phyloP scores from a whole-genome alignment of 768 basidiomycete species.

The Boletus rufocinnamomeus region DNA sequence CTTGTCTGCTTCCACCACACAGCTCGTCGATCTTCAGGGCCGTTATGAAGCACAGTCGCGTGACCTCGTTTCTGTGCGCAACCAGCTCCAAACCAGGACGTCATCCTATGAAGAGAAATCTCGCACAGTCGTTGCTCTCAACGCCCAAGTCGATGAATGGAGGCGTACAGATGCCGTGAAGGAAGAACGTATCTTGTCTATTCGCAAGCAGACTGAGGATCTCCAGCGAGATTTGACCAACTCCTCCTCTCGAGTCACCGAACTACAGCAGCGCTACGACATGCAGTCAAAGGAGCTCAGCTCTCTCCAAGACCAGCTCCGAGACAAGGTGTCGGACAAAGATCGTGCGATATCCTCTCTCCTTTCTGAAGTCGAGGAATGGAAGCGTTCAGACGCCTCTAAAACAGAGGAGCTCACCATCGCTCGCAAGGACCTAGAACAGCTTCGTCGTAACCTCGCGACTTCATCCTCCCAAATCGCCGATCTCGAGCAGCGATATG shows the following conservation, averaged over 20 bases:
- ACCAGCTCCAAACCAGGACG: neutral
- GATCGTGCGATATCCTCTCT: neutral
- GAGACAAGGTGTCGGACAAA: neutral
- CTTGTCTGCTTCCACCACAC: neutral
- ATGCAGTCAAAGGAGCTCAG: slow-evolving; percentile 1
- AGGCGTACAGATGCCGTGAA: neutral
- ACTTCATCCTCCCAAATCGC: neutral
- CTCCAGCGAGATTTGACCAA: neutral
- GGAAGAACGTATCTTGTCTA: neutral
- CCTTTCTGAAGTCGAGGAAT: slow-evolving; percentile 1
- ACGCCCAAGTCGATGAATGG: neutral
- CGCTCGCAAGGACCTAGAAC: neutral
- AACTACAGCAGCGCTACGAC: neutral
- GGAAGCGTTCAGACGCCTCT: neutral
- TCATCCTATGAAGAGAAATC: neutral
- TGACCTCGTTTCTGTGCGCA: neutral
- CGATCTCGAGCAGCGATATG: neutral
- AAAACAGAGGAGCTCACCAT: neutral
- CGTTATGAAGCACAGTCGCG: neutral
- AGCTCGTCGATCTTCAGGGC: neutral
- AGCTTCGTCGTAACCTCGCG: neutral
- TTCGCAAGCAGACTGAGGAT: neutral
- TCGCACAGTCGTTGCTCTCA: neutral
- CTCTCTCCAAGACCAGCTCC: neutral
- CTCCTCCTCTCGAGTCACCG: neutral